Evolutionary conservation across 129 eudicot species (phyloP).

Genomic region (Pittosporum tobira): DNA sequence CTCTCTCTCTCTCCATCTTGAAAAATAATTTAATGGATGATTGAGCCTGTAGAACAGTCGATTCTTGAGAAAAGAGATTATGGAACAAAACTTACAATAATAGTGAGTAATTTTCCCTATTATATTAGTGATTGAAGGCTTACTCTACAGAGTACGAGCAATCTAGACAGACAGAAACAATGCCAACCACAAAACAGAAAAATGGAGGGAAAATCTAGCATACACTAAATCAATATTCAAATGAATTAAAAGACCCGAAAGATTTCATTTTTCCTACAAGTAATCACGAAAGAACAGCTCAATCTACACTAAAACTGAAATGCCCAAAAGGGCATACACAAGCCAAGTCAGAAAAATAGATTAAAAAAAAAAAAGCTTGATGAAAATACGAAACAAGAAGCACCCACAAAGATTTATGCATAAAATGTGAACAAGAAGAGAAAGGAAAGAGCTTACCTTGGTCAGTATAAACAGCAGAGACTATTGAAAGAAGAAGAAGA

Average conservation of each 20-base stretch:
- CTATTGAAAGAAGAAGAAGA: constrained; percentile 10
- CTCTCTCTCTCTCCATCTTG: too few relatives aligned
- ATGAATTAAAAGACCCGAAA: too few relatives aligned
- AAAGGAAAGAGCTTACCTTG: constrained; percentile 15
- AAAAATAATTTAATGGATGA: too few relatives aligned
- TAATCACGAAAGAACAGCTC: background rate
- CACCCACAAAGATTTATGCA: constrained; percentile 2
- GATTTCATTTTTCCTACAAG: background rate
- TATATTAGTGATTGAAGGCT: background rate
- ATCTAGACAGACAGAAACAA: background rate
- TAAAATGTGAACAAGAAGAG: background rate
- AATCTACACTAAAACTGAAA: background rate
- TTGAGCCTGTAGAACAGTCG: too few relatives aligned
- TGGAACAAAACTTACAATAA: background rate
- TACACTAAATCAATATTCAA: too few relatives aligned
- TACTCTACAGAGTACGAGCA: background rate
- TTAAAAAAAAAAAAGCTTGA: background rate
- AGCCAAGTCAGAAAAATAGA: background rate
- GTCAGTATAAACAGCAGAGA: constrained; percentile 22
- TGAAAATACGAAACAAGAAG: background rate
- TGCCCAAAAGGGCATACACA: background rate
- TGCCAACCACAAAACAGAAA: background rate
- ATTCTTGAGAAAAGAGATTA: too few relatives aligned
- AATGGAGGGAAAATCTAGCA: background rate
- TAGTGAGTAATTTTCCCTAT: background rate